Evolutionary conservation across 768 basidiomycete species (phyloP), one percentile per base, ranked within the genome.

Genomic region (Hygrophorus russula): DNA sequence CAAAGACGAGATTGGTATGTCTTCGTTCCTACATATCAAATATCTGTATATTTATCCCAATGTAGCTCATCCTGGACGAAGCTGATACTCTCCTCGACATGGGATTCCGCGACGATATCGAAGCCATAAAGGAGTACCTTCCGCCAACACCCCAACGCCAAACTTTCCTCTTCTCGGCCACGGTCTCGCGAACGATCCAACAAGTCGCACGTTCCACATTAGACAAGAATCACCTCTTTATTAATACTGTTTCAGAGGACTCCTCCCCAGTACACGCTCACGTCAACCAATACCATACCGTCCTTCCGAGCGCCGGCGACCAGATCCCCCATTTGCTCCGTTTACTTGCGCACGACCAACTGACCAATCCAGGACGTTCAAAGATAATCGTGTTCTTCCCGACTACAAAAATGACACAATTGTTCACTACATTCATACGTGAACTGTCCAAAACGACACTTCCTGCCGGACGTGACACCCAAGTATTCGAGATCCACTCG

Each of bases 101-200:
- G 82, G 92, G 92, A 51, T 96, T 94, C 74, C 74, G 83, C 3
- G 74, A 80, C 17, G 92, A 94, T 53, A 78, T 97, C 24, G 76
- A 85, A 15, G 76, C 71, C 1, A 89, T 94, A 52, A 60, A 72
- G 20, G 55, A 64, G 3, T 71, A 67, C 53, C 67, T 93, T n/a
- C 81, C 83, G 6, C 63, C 65, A 14, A 53, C 63, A 1, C 74
- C 80, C 0, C 57, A 75, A 42, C 78, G 90, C n/a, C 91, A 93
- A 56, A 94, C 91, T 0, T 82, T 94, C 64, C 68, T 97, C 44
- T 92, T 94, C 63, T 89, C 86, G 11, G 91, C 92, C 17, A 93
- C 90, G 2, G 78, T 93, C 29, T 81, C 85, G 0, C 67, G 59
- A 3, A 70, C 71, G 3, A 82, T 96, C 48, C 76, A 74, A 34